Evolutionary conservation across 139 green algal species (phyloP).

Genomic region (Chloropicon primus): DNA sequence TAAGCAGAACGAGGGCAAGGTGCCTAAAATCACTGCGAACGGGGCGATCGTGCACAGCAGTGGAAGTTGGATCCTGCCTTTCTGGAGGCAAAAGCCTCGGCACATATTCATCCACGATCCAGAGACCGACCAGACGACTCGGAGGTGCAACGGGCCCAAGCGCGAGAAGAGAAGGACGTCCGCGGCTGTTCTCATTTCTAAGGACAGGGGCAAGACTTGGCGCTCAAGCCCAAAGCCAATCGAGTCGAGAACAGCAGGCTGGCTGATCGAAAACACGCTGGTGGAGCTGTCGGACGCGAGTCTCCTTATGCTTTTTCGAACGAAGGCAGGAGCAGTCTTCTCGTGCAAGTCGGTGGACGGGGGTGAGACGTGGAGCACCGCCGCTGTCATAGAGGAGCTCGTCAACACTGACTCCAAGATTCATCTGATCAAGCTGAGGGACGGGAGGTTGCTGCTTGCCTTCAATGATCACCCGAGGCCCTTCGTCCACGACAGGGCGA

Average conservation of each 20-base stretch:
- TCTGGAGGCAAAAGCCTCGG: not conserved
- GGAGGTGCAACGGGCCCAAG: not conserved
- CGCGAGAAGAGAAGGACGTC: not conserved
- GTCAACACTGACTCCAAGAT: not conserved
- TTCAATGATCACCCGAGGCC: not conserved
- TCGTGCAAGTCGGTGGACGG: not conserved
- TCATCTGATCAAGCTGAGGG: not conserved
- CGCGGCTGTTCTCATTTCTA: not conserved
- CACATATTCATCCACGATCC: not conserved
- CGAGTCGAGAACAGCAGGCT: not conserved
- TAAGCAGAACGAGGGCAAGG: not conserved
- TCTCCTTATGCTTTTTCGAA: not conserved
- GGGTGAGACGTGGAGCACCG: not conserved
- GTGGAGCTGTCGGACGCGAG: not conserved
- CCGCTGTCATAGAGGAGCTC: not conserved
- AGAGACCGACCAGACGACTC: not conserved
- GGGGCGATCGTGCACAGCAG: not conserved
- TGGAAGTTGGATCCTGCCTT: not conserved
- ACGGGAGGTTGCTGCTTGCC: not conserved
- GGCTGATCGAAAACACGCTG: not conserved
- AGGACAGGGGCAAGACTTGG: not conserved
- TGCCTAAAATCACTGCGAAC: not conserved
- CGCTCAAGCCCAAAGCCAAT: not conserved
- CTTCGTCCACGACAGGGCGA: not conserved
- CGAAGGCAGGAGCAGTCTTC: not conserved